Evolutionary conservation across 805 yeast genomes (phyloP).

Genomic region (Candida pini): DNA sequence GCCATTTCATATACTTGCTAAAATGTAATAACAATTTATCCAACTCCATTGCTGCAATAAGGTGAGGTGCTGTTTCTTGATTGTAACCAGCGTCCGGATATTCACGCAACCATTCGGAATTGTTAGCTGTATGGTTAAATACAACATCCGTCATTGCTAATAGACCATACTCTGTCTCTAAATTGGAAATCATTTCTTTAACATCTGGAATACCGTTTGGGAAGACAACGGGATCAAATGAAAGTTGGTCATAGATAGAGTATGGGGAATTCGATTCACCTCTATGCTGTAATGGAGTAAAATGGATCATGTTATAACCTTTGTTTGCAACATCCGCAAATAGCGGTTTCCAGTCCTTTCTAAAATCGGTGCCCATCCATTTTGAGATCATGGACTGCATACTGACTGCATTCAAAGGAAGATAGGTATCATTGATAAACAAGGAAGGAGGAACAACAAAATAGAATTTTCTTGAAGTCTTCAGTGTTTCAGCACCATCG

Average conservation of each 20-base stretch:
- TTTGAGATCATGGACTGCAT: constrained; percentile 85
- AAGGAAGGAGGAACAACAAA: constrained; percentile 81
- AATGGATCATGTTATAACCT: constrained; percentile 94
- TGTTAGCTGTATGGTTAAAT: constrained; percentile 90
- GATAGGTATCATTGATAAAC: constrained; percentile 43
- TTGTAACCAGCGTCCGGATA: constrained; percentile 93
- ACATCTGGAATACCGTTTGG: constrained; percentile 50
- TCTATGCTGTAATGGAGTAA: constrained; percentile 86
- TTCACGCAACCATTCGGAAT: constrained; percentile 77
- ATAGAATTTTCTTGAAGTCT: constrained; percentile 55
- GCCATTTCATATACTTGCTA: constrained; percentile 48
- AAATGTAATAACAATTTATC: constrained; percentile 66
- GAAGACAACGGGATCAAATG: constrained; percentile 66
- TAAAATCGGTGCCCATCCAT: constrained; percentile 69
- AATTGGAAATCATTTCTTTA: constrained; percentile 36
- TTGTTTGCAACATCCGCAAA: constrained; percentile 60
- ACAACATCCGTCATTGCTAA: constrained; percentile 88
- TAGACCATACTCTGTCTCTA: constrained; percentile 53
- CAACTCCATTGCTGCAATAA: constrained; percentile 76
- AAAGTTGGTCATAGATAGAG: constrained; percentile 80
- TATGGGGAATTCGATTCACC: constrained; percentile 93
- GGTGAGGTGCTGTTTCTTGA: constrained; percentile 82
- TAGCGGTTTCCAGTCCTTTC: constrained; percentile 57
- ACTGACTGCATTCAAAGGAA: constrained; percentile 74
- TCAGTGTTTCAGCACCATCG: constrained; percentile 24